A percentile compares a stretch with the other conserved stretches of the same genome.
Evolutionary conservation across 108 stramenopile genomes (phyloP).

Genomic region (Fragilaria crotonensis): DNA sequence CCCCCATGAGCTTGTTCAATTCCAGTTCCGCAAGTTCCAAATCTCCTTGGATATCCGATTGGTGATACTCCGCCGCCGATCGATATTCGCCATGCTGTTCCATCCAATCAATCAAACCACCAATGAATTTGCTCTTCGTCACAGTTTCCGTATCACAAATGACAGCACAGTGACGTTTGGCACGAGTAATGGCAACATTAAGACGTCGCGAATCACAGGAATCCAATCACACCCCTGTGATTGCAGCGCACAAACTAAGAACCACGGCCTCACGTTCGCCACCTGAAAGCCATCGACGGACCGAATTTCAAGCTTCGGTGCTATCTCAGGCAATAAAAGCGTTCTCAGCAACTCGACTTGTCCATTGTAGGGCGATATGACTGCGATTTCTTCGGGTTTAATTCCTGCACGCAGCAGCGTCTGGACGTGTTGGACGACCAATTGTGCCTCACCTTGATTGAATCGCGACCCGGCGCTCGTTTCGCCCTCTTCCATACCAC

Average conservation of each 20-base stretch:
- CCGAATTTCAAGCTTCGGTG: conserved; percentile 78
- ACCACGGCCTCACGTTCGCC: conserved; percentile 97
- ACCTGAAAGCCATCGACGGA: conserved; percentile 99
- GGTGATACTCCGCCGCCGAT: conserved; percentile 50
- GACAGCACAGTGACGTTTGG: conserved; percentile 76
- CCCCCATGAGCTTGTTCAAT: conserved; percentile 14
- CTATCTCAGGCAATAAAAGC: conserved; percentile 40
- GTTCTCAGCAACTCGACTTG: conserved; percentile 84
- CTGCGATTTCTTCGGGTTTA: conserved; percentile 71
- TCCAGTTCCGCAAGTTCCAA: conserved; percentile 24
- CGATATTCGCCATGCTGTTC: conserved; percentile 67
- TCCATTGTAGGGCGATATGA: conserved; percentile 99
- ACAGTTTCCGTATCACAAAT: conserved; percentile 86
- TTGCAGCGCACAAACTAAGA: conserved; percentile 88
- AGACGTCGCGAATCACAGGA: conserved; percentile 92
- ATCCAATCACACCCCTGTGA: conserved; percentile 86
- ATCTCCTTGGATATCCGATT: conserved; percentile 21
- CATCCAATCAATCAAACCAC: conserved; percentile 64
- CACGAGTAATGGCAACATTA: conserved; percentile 98
- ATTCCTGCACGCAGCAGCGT: conserved; percentile 63
- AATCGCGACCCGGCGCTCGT: conserved; percentile 71
- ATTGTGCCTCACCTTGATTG: conserved; percentile 73
- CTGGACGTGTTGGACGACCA: conserved; percentile 70
- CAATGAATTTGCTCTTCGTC: conserved; percentile 56
- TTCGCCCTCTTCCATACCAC: conserved; percentile 76